phyloP scores from a whole-genome alignment of 306 rosid species.

The Inga laurina region DNA sequence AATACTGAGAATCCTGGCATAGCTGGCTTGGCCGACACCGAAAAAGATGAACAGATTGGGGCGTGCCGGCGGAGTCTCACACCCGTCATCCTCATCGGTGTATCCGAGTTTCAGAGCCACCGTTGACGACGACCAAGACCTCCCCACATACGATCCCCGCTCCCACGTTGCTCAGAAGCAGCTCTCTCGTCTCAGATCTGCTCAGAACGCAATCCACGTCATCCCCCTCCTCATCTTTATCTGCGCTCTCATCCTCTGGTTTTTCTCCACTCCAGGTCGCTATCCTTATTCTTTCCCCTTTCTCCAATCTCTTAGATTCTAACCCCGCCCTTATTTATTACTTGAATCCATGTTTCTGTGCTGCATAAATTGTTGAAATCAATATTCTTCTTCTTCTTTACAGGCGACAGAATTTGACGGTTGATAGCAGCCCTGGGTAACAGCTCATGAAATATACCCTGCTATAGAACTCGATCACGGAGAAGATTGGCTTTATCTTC shows the following conservation, averaged over 20 bases:
- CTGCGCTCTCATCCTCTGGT: slow-evolving; percentile 87
- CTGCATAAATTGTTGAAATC: background rate
- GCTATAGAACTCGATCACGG: background rate
- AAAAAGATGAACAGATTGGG: slow-evolving; percentile 48
- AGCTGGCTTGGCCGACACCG: background rate
- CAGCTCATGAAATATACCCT: background rate
- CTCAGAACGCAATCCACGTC: slow-evolving; percentile 66
- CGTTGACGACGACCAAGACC: slow-evolving; percentile 37
- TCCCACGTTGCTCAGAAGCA: slow-evolving; percentile 67
- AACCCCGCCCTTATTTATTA: background rate
- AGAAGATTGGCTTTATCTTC: background rate
- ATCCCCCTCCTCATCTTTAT: slow-evolving; percentile 78
- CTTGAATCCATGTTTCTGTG: background rate
- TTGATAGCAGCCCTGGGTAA: background rate
- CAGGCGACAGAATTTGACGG: slow-evolving; percentile 22
- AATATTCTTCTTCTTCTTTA: background rate
- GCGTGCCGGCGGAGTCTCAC: slow-evolving; percentile 29
- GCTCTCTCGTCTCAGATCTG: slow-evolving; percentile 58
- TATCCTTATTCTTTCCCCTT: background rate
- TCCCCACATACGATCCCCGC: slow-evolving; percentile 80
- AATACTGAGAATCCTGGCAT: background rate
- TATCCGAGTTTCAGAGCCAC: slow-evolving; percentile 13
- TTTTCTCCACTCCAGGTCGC: slow-evolving; percentile 64
- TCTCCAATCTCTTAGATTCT: background rate
- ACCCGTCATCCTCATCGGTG: slow-evolving; percentile 3